Conservation (phyloP, 495 filamentous ascomycete genomes). For the Podospora fimiseda region DNA sequence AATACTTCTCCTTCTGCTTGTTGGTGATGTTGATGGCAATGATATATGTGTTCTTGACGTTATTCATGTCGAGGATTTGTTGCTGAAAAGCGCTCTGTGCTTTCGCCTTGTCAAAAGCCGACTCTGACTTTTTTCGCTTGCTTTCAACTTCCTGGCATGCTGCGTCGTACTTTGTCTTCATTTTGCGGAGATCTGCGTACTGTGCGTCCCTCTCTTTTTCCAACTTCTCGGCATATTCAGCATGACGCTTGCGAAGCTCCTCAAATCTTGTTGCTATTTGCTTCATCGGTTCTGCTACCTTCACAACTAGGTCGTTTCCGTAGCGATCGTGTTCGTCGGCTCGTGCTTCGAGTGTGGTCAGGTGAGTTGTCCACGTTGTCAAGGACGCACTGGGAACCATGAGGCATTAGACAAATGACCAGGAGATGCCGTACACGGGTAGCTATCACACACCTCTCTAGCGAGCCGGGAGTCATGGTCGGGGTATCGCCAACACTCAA, state of each 20-base stretch:
- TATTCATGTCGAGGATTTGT: conserved; percentile 88
- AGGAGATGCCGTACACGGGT: background rate
- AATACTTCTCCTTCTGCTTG: conserved; percentile 93
- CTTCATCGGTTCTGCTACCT: conserved; percentile 82
- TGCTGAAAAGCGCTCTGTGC: conserved; percentile 85
- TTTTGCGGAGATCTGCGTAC: conserved; percentile 82
- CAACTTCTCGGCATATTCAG: conserved; percentile 79
- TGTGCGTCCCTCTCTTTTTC: conserved; percentile 80
- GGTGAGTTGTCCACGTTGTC: conserved; percentile 93
- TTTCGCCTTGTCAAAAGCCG: conserved; percentile 80
- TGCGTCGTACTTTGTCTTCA: conserved; percentile 86
- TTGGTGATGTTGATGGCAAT: conserved; percentile 94
- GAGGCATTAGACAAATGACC: conserved; percentile 5
- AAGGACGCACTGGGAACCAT: conserved; percentile 63
- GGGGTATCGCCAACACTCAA: conserved; percentile 93
- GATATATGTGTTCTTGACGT: conserved; percentile 95
- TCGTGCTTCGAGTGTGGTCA: conserved; percentile 78
- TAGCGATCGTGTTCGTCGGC: conserved; percentile 86
- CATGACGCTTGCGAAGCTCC: conserved; percentile 86
- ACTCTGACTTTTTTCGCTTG: conserved; percentile 88
- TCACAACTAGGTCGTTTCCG: conserved; percentile 62
- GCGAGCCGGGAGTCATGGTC: conserved; percentile 84
- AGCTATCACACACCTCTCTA: conserved; percentile 60
- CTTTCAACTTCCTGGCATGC: conserved; percentile 91
- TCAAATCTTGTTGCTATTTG: conserved; percentile 67